Conservation (phyloP, 2,329 filamentous ascomycete species). For the Aspergillus costaricaensis region DNA sequence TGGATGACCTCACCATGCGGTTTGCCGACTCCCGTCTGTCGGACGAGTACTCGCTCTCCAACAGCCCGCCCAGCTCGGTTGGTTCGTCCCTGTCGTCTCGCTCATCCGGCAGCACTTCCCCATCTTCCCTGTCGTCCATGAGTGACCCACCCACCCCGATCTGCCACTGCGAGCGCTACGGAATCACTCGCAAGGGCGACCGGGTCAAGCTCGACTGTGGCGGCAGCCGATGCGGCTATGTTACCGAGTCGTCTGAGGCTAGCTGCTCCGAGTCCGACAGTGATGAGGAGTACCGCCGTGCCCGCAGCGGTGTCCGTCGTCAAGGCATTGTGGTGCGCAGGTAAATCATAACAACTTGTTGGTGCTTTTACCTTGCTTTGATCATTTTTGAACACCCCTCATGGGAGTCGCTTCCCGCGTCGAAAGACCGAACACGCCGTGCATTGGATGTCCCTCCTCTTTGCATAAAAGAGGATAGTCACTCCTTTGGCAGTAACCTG, state of each 20-base stretch:
- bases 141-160: constrained; percentile 59
- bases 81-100: constrained; percentile 73
- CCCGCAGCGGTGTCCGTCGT: constrained; percentile 36
- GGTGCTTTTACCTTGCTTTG: neutral
- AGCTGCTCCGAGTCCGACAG: constrained; percentile 65
- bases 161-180: constrained; percentile 95
- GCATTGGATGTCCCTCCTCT: constrained; percentile 8
- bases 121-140: constrained; percentile 64
- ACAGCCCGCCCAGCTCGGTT: constrained; percentile 70
- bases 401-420: neutral
- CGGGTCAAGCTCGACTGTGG: constrained; percentile 96
- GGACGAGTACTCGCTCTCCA: constrained; percentile 72
- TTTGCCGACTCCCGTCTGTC: constrained; percentile 71
- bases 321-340: constrained; percentile 44
- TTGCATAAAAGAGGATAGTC: constrained; percentile 17
- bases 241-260: constrained; percentile 62
- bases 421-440: constrained; percentile 1
- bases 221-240: constrained; percentile 81
- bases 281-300: constrained; percentile 42
- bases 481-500: constrained; percentile 17
- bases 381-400: neutral
- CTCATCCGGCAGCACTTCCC: constrained; percentile 58
- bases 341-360: constrained; percentile 23
- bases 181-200: constrained; percentile 89
- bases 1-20: constrained; percentile 77